Evolutionary conservation across 495 filamentous ascomycete genomes (phyloP).

Genomic region (Parathielavia hyrcaniae): DNA sequence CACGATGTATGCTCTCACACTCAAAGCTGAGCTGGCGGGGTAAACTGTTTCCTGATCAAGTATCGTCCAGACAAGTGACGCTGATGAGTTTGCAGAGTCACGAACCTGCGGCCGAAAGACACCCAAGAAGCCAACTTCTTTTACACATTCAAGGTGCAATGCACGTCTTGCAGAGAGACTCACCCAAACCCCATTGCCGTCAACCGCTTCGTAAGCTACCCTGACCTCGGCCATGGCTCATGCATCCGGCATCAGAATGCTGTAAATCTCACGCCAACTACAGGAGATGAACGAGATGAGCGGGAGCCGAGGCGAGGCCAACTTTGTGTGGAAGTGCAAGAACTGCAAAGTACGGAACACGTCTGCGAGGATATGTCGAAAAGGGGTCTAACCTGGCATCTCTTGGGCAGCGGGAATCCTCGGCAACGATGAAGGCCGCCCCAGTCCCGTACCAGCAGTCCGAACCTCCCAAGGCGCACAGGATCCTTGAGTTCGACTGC

Average conservation of each 20-base stretch:
- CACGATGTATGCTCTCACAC: constrained; percentile 67
- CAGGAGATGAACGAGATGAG: constrained; percentile 83
- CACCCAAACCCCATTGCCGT: constrained; percentile 85
- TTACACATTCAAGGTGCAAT: constrained; percentile 96
- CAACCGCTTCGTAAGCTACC: constrained; percentile 70
- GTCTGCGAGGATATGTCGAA: neutral
- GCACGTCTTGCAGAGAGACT: constrained; percentile 84
- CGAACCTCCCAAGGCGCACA: constrained; percentile 65
- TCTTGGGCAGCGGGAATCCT: constrained; percentile 47
- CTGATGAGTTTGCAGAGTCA: constrained; percentile 56
- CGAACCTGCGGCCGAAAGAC: constrained; percentile 78
- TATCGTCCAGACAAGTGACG: neutral
- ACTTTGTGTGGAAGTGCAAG: constrained; percentile 97
- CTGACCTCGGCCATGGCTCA: too few relatives aligned
- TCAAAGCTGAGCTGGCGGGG: constrained; percentile 76
- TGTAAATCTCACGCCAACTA: neutral
- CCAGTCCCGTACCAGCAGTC: constrained; percentile 62
- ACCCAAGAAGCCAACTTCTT: constrained; percentile 73
- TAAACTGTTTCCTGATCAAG: constrained; percentile 18
- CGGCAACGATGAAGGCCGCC: constrained; percentile 59
- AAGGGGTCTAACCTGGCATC: neutral
- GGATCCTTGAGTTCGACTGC: constrained; percentile 85
- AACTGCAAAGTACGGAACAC: constrained; percentile 61
- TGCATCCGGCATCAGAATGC: too few relatives aligned
- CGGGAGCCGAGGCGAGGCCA: constrained; percentile 87